phyloP scores from a whole-genome alignment of 352 stramenopile species.

The Peronosclerospora sorghi region DNA sequence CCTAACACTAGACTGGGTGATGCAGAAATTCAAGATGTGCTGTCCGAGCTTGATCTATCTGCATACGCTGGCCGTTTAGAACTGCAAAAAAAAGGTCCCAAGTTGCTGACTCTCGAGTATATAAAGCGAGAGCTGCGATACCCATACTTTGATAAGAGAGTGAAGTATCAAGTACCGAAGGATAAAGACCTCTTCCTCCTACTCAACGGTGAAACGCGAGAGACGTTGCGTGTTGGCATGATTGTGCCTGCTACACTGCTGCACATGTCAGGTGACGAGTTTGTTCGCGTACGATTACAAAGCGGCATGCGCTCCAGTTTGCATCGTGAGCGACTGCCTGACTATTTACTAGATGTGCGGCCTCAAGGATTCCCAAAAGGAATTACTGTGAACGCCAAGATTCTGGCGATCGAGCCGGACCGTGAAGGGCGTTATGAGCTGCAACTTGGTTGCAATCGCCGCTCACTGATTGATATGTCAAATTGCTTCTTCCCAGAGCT shows the following conservation, averaged over 20 bases:
- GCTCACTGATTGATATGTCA: constrained; percentile 60
- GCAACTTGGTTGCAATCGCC: constrained; percentile 63
- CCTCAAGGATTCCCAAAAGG: constrained; percentile 68
- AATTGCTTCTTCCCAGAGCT: constrained; percentile 57
- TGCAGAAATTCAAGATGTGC: constrained; percentile 75
- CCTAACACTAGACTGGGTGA: constrained; percentile 51
- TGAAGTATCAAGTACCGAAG: constrained; percentile 74
- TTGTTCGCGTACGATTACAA: constrained; percentile 77
- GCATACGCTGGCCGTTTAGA: constrained; percentile 80
- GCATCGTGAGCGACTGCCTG: constrained; percentile 59
- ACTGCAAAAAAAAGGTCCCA: constrained; percentile 83
- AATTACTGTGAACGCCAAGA: constrained; percentile 81
- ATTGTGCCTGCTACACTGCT: constrained; percentile 78
- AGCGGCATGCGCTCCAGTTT: constrained; percentile 77
- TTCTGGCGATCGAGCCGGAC: constrained; percentile 62
- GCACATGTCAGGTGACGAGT: constrained; percentile 74
- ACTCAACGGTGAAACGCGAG: constrained; percentile 70
- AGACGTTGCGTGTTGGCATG: constrained; percentile 77
- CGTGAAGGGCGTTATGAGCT: constrained; percentile 65
- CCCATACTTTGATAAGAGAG: constrained; percentile 83
- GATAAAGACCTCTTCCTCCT: constrained; percentile 83
- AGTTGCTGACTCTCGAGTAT: constrained; percentile 77
- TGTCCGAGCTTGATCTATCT: constrained; percentile 80
- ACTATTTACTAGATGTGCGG: constrained; percentile 59
- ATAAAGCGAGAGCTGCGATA: constrained; percentile 86